Conservation (phyloP, 2,329 filamentous ascomycete species). For the Rhynchosporium graminicola region DNA sequence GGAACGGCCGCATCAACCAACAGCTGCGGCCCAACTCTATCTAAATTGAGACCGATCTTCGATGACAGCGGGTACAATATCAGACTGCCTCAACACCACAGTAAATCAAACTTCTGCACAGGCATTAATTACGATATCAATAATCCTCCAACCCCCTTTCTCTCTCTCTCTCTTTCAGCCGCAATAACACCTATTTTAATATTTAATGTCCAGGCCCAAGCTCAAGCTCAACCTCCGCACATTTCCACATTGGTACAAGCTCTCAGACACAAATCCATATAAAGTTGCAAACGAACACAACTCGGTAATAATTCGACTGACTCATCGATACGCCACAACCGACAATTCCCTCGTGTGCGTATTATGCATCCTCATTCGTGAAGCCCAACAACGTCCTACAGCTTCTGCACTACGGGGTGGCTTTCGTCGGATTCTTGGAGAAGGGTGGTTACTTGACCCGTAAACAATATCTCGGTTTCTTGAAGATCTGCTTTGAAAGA, state of each 20-base stretch:
- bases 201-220: background rate
- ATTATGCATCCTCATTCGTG: conserved; percentile 14
- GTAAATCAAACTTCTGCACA: background rate
- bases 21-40: conserved; percentile 9
- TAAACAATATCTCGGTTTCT: background rate
- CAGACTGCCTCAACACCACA: background rate
- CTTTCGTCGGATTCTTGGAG: background rate
- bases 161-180: conserved; percentile 2
- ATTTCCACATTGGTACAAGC: conserved; percentile 14
- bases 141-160: background rate
- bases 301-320: conserved; percentile 9
- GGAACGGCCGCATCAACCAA: conserved; percentile 5
- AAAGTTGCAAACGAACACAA: background rate
- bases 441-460: background rate
- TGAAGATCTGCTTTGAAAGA: background rate
- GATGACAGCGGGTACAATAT: too few relatives aligned
- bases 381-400: conserved; percentile 15
- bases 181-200: background rate
- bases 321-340: background rate
- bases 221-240: conserved; percentile 7
- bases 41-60: background rate
- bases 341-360: background rate
- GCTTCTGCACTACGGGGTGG: conserved; percentile 15
- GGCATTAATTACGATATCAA: background rate
- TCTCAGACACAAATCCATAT: conserved; percentile 3